Evolutionary conservation across 2,329 filamentous ascomycete genomes (phyloP), one percentile per base, ranked within the genome.

Genomic region (Onygenales sp.): DNA sequence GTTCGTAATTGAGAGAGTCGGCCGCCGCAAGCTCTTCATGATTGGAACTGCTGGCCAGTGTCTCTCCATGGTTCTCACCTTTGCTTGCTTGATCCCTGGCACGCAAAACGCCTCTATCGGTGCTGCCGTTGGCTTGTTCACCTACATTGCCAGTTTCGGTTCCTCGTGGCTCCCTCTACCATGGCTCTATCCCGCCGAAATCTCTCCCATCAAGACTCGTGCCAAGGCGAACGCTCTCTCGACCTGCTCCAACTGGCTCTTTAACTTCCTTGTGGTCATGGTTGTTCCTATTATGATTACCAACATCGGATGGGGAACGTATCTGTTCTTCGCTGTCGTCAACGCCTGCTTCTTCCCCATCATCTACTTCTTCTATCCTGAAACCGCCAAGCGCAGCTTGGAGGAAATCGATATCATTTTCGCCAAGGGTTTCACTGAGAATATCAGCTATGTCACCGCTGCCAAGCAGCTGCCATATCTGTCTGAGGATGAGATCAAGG

Each of bases 81-180:
- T 64, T 27, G 59, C 52, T 14, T 64, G 61, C 10, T 52, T 63
- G 45, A 58, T 64, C 33, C 55, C 56, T 1, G 56, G 50, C 3
- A 52, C 36, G 10, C 14, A 44, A 0, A 50, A 50, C 8, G 47
- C 55, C 8, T 59, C 61, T 9, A 62, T 61, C 47, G 61, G 63
- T 40, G 60, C 62, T 13, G 57, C 58, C 3, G 54, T 63, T 2
- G 59, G 61, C 82, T 31, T 85, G 13, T 85, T 85, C 66, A 77
- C 77, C 5, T 86, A 83, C 67, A 84, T 84, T 55, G 80, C 81
- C 3, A 81, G 79, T 51, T 85, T 84, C 55, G 82, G 80, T 17
- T 80, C 81, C 0, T 83, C 79, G 1, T 83, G 79, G 77, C 62
- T 83, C 3, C 79, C 81, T 13, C 72, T 83, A 21, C 81, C 81